Evolutionary conservation across 2,329 filamentous ascomycete genomes (phyloP).

Genomic region (Fusarium virguliforme): DNA sequence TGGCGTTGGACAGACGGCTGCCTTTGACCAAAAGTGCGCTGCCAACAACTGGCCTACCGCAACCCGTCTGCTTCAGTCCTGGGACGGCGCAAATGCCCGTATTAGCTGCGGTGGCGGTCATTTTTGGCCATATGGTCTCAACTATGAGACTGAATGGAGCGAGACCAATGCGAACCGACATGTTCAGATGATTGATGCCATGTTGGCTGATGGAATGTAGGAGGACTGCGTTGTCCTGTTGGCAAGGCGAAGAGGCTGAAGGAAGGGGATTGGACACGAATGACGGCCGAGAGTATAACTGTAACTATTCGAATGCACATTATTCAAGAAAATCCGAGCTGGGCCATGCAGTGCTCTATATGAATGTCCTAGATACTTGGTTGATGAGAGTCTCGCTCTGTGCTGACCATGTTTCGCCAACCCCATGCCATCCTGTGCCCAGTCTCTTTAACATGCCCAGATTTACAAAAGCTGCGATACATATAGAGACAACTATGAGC

Average conservation of each 20-base stretch:
- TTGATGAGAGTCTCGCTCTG: background rate
- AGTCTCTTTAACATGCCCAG: too few species aligned
- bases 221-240: background rate
- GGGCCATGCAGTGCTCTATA: background rate
- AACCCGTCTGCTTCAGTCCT: conserved; percentile 58
- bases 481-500: too few species aligned
- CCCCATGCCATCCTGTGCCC: too few species aligned
- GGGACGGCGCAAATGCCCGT: conserved; percentile 57
- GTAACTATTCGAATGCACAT: background rate
- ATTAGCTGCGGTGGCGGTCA: conserved; percentile 61
- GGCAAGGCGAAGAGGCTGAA: background rate
- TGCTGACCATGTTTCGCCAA: too few species aligned
- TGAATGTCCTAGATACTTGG: background rate
- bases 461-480: too few species aligned
- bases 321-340: background rate
- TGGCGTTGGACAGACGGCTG: conserved; percentile 62
- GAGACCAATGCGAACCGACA: conserved; percentile 63
- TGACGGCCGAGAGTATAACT: background rate
- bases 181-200: conserved; percentile 62
- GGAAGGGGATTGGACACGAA: background rate
- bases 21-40: conserved; percentile 59
- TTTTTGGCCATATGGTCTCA: conserved; percentile 62
- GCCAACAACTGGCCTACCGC: conserved; percentile 62
- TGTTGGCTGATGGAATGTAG: conserved; percentile 60
- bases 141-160: conserved; percentile 63